phyloP scores from a whole-genome alignment of 306 rosid genomes.

The Inga leiocalycina region DNA sequence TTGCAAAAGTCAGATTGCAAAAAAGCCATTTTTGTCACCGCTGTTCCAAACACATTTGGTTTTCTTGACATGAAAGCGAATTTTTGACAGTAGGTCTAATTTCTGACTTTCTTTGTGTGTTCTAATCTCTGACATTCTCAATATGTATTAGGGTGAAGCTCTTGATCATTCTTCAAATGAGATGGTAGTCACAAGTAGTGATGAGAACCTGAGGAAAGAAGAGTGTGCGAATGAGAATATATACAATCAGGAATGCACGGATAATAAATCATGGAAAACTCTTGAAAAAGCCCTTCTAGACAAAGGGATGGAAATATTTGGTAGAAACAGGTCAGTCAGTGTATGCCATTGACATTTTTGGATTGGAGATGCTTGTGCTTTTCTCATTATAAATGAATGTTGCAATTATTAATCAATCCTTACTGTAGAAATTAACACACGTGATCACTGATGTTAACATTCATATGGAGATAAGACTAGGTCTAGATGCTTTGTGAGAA shows the following conservation, averaged over 20 bases:
- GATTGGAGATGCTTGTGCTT: conserved; percentile 22
- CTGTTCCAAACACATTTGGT: neutral
- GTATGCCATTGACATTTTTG: conserved; percentile 18
- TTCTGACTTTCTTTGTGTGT: conserved; percentile 31
- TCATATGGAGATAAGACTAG: conserved; percentile 2
- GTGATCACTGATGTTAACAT: conserved; percentile 12
- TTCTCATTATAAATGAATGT: conserved; percentile 10
- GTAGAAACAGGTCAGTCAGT: conserved; percentile 89
- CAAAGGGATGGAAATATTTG: conserved; percentile 92
- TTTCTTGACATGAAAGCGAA: conserved; percentile 48
- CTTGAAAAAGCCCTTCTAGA: conserved; percentile 88
- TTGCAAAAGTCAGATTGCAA: too few species aligned
- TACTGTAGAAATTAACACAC: conserved; percentile 1
- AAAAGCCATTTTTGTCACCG: too few species aligned
- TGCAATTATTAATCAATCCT: conserved; percentile 12
- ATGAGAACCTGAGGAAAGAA: conserved; percentile 73
- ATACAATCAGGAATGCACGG: conserved; percentile 61
- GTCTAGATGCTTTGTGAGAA: conserved; percentile 23
- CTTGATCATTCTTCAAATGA: conserved; percentile 61
- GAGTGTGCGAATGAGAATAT: conserved; percentile 72
- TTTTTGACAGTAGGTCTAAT: conserved; percentile 43
- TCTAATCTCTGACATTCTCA: conserved; percentile 43
- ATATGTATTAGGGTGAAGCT: conserved; percentile 56
- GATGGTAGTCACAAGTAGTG: conserved; percentile 55
- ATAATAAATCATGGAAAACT: conserved; percentile 81